Evolutionary conservation across 371 early-diverging fungal species (phyloP).

Genomic region (Lichtheimia hyalospora): DNA sequence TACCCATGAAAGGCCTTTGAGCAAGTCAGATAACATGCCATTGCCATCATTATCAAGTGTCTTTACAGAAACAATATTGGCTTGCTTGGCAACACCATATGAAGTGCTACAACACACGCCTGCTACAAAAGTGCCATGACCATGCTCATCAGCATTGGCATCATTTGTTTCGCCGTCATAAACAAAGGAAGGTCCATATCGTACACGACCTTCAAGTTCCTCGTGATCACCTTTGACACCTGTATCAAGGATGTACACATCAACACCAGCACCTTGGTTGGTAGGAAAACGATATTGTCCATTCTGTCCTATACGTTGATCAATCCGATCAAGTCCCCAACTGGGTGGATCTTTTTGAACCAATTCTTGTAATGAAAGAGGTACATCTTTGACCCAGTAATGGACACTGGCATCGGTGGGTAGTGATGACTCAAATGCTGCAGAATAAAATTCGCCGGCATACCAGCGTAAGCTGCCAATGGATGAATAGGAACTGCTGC

Average conservation of each 20-base stretch:
- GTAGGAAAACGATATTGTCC: slow-evolving; percentile 33
- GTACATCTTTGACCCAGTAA: slow-evolving; percentile 41
- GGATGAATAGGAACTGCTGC: slow-evolving; percentile 11
- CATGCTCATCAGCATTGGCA: slow-evolving; percentile 23
- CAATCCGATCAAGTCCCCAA: slow-evolving; percentile 49
- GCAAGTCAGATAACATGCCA: slow-evolving; percentile 55
- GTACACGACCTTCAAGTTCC: slow-evolving; percentile 35
- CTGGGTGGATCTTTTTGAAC: slow-evolving; percentile 44
- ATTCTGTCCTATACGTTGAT: slow-evolving; percentile 41
- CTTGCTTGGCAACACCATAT: slow-evolving; percentile 63
- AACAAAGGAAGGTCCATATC: slow-evolving; percentile 28
- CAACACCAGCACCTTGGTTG: slow-evolving; percentile 33
- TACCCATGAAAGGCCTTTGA: slow-evolving; percentile 68
- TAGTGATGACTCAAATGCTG: slow-evolving; percentile 21
- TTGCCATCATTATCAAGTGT: slow-evolving; percentile 55
- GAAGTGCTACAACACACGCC: slow-evolving; percentile 62
- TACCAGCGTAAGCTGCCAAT: slow-evolving; percentile 49
- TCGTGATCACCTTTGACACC: slow-evolving; percentile 29
- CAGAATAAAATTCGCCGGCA: slow-evolving; percentile 28
- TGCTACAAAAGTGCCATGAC: slow-evolving; percentile 64
- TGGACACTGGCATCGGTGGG: slow-evolving; percentile 22
- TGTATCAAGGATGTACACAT: slow-evolving; percentile 42
- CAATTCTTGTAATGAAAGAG: slow-evolving; percentile 40
- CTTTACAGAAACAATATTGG: slow-evolving; percentile 62
- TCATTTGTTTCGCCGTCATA: slow-evolving; percentile 7